Percentiles rank a stretch among this genome's conserved stretches.
phyloP scores from a whole-genome alignment of 129 eudicot species.

The Tagetes erecta region DNA sequence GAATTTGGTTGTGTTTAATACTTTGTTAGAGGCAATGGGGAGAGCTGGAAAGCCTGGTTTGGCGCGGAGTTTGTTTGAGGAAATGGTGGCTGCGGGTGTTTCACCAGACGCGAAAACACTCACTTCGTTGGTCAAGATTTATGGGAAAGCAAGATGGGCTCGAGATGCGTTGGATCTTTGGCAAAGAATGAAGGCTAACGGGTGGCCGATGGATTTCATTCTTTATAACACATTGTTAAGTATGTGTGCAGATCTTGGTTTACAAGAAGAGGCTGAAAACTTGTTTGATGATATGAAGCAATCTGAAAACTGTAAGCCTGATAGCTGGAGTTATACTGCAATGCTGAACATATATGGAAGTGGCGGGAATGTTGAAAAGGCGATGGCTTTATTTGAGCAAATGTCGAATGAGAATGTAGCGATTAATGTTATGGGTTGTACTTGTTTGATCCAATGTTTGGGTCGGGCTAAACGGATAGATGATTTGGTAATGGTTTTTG shows the following conservation, averaged over 20 bases:
- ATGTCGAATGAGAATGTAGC: conserved; percentile 49
- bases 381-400: conserved; percentile 59
- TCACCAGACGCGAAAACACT: conserved; percentile 61
- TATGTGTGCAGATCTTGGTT: conserved; percentile 78
- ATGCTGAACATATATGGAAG: conserved; percentile 68
- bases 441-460: conserved; percentile 72
- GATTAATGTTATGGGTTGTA: conserved; percentile 67
- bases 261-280: conserved; percentile 62
- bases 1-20: conserved; percentile 62
- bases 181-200: conserved; percentile 62
- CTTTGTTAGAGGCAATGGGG: conserved; percentile 67
- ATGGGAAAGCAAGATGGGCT: conserved; percentile 72
- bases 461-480: conserved; percentile 58
- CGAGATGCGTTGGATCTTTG: conserved; percentile 63
- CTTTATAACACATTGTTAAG: conserved; percentile 66
- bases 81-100: conserved; percentile 62
- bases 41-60: conserved; percentile 65
- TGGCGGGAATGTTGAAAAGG: conserved; percentile 62
- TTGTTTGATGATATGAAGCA: conserved; percentile 67
- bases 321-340: conserved; percentile 75
- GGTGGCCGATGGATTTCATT: conserved; percentile 68
- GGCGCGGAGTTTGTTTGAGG: conserved; percentile 64
- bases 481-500: conserved; percentile 56
- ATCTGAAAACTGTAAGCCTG: conserved; percentile 47
- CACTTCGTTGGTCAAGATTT: conserved; percentile 60